These are phyloP conservation scores for Mycena chlorophos DNA, from an alignment of 768 basidiomycete species.

Conservation along the genomic window DNA sequence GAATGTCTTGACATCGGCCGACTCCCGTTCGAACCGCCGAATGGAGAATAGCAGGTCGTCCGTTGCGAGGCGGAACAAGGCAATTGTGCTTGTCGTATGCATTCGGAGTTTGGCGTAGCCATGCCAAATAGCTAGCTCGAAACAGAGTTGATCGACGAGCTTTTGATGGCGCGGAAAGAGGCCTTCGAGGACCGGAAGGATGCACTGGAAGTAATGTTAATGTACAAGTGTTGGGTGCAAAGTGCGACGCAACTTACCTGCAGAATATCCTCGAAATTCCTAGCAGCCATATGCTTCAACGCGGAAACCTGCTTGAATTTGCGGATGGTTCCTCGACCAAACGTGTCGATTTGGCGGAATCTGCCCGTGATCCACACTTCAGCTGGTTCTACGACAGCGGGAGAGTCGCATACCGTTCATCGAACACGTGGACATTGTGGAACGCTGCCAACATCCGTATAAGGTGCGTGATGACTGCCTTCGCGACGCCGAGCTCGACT, in stretches of 20 bases:
- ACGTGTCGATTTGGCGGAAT: constrained; percentile 11
- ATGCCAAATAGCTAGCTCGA: no score
- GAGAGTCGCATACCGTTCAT: constrained; percentile 1
- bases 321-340: constrained; percentile 36
- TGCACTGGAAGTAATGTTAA: constrained; percentile 27
- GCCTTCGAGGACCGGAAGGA: constrained; percentile 34
- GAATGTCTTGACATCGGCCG: no score
- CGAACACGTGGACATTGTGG: constrained; percentile 20
- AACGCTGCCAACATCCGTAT: constrained; percentile 30
- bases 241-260: constrained; percentile 32
- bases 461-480: constrained; percentile 36
- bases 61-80: no score
- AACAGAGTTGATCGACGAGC: no score
- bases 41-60: no score
- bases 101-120: no score
- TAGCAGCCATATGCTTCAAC: constrained; percentile 37
- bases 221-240: neutral
- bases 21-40: no score
- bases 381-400: constrained; percentile 21
- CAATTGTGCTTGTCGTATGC: no score
- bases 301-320: constrained; percentile 37
- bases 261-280: constrained; percentile 44
- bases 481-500: constrained; percentile 42
- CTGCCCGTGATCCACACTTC: neutral
- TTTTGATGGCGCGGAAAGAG: no score